Evolutionary conservation across 2,329 filamentous ascomycete genomes (phyloP).

Genomic region (Penicillium nordicum): DNA sequence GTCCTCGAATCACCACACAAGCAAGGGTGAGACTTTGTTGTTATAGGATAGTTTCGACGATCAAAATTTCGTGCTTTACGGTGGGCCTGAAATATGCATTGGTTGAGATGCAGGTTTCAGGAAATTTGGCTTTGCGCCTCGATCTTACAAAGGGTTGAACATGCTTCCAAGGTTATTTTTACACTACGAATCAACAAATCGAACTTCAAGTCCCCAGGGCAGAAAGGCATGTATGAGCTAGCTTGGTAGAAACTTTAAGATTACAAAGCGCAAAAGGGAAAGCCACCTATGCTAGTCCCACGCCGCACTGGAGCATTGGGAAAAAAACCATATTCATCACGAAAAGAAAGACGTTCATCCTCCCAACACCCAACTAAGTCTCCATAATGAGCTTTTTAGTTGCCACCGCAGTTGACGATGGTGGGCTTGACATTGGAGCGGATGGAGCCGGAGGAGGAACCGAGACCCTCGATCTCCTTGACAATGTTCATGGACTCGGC

Average conservation of each 20-base stretch:
- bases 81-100: neutral
- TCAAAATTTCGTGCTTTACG: neutral
- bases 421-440: conserved; percentile 55
- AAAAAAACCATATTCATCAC: neutral
- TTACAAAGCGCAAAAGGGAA: conserved; percentile 23
- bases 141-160: neutral
- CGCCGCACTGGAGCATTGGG: neutral
- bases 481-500: conserved; percentile 53
- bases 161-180: neutral
- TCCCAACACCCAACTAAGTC: conserved; percentile 7
- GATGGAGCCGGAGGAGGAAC: conserved; percentile 51
- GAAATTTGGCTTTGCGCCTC: neutral
- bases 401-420: conserved; percentile 51
- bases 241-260: conserved; percentile 27
- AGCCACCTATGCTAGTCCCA: conserved; percentile 9
- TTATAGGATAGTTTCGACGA: neutral
- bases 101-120: neutral
- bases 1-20: neutral
- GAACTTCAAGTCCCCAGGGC: neutral
- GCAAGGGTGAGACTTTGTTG: no score
- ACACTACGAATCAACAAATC: neutral
- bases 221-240: conserved; percentile 11
- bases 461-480: conserved; percentile 58
- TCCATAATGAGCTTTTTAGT: conserved; percentile 35
- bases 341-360: conserved; percentile 8